Conservation (phyloP, 2,329 filamentous ascomycete genomes). For the Remersonia thermophila region DNA sequence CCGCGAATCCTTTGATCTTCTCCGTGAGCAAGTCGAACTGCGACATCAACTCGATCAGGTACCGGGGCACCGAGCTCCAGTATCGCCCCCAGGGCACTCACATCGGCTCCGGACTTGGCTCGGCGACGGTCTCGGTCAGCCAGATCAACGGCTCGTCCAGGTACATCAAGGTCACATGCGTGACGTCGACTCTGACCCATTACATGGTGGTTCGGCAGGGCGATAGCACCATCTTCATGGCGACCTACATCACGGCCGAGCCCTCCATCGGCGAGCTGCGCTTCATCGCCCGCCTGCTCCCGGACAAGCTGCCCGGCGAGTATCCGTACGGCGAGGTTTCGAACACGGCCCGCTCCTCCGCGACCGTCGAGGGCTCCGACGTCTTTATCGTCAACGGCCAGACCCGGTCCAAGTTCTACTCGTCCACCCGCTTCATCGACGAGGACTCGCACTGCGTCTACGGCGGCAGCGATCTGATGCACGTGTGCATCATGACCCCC, state of each 20-base stretch:
- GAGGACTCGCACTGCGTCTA: conserved; percentile 51
- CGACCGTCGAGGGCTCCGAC: conserved; percentile 45
- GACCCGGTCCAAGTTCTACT: conserved; percentile 60
- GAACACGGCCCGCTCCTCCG: conserved; percentile 37
- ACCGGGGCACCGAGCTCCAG: conserved; percentile 46
- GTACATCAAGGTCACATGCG: conserved; percentile 51
- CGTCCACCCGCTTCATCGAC: conserved; percentile 57
- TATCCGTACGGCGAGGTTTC: conserved; percentile 43
- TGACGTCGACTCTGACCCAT: conserved; percentile 47
- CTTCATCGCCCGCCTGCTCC: conserved; percentile 49
- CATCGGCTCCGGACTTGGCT: conserved; percentile 46
- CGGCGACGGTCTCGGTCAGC: conserved; percentile 40
- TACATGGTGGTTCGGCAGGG: conserved; percentile 50
- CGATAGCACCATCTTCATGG: conserved; percentile 48
- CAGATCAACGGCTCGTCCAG: conserved; percentile 23
- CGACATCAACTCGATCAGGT: conserved; percentile 52
- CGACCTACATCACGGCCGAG: conserved; percentile 47
- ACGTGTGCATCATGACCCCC: conserved; percentile 50
- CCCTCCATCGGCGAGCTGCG: conserved; percentile 48
- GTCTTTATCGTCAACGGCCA: conserved; percentile 48
- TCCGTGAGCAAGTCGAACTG: conserved; percentile 41
- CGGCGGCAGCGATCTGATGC: conserved; percentile 32
- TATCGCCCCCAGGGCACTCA: conserved; percentile 39
- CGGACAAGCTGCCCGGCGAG: conserved; percentile 36
- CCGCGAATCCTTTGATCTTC: conserved; percentile 36